Base-by-base conservation (phyloP, 2,329 filamentous ascomycete species). In the Diaporthe aspalathi region DNA sequence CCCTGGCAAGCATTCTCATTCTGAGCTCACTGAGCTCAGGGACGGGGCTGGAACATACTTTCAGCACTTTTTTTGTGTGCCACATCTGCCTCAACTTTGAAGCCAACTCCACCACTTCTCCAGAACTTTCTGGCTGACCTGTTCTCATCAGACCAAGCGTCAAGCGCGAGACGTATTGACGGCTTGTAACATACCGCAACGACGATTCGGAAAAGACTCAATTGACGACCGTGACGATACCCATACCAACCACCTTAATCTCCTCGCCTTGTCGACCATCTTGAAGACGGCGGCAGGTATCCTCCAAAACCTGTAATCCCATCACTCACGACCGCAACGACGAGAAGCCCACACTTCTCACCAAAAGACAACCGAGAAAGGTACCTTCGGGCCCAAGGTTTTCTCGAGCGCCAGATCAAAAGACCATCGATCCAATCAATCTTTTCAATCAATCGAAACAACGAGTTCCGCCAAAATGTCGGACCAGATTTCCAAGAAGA, bases 301-400 rank as follows among this genome's bases (percentile, higher is more conserved):
- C 9, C 32, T 24, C 20, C 60, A 6, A 50, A 50, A 50, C 60
- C 45, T 65, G 60, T 47, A 47, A 43, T 22, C 22, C 22, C 20
- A n/a, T 32, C 49, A 38, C n/a, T 57, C 16, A 68, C 66, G 52
- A 68, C 66, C 52, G 16, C 53, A 68, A 57, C 66, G 38, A 68
- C 52, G 45, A 49, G 66, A 57, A 29, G 40, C 43, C 29, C n/a
- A 50, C 29, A n/a, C 45, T 65, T 50, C 60, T 38, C 60, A 65
- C 43, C 14, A 24, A 20, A 38, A 49, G 60, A 38, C 22, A 50
- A 22, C 60, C 29, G 12, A 65, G 60, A 65, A 65, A 57, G 49
- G 38, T 57, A 38, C 66, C 66, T 68, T 57, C 66, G n/a, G 66
- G 66, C 52, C 22, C 22, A 49, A 38, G 40, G 66, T n/a, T 47